These are phyloP conservation scores for Clavispora fructus DNA, from an alignment of 805 yeast species.

Conservation along the genomic window DNA sequence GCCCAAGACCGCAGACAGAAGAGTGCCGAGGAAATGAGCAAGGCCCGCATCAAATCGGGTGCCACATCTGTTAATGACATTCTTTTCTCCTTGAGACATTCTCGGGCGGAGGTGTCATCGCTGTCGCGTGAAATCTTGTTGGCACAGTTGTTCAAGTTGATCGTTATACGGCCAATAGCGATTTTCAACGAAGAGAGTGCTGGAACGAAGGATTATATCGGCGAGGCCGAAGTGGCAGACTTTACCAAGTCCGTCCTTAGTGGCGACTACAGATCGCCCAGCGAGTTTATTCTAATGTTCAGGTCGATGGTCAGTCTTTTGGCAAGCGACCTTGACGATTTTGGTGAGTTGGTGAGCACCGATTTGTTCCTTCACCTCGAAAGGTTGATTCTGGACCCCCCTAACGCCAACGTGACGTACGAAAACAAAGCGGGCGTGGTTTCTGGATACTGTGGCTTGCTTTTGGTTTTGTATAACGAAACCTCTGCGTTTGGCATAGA, in stretches of 20 bases:
- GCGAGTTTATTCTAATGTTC: constrained; percentile 38
- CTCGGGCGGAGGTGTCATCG: constrained; percentile 43
- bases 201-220: constrained; percentile 29
- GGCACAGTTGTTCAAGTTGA: constrained; percentile 46
- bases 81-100: constrained; percentile 34
- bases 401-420: constrained; percentile 28
- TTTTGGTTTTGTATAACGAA: constrained; percentile 42
- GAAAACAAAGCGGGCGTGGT: constrained; percentile 35
- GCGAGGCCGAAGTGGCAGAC: constrained; percentile 29
- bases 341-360: constrained; percentile 32
- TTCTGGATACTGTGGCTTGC: constrained; percentile 33
- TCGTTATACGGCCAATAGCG: constrained; percentile 37
- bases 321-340: constrained; percentile 48
- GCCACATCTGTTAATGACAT: constrained; percentile 41
- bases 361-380: constrained; percentile 26
- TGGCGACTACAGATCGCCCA: constrained; percentile 30
- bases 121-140: constrained; percentile 44
- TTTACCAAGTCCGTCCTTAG: constrained; percentile 30
- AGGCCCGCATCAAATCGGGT: constrained; percentile 30
- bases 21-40: constrained; percentile 26
- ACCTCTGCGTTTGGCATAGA: constrained; percentile 48
- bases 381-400: constrained; percentile 29
- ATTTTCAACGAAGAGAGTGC: constrained; percentile 31
- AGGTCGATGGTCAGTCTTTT: constrained; percentile 39
- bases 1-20: constrained; percentile 22